Conservation (phyloP, 805 yeast genomes). For the Nakazawaea holstii region DNA sequence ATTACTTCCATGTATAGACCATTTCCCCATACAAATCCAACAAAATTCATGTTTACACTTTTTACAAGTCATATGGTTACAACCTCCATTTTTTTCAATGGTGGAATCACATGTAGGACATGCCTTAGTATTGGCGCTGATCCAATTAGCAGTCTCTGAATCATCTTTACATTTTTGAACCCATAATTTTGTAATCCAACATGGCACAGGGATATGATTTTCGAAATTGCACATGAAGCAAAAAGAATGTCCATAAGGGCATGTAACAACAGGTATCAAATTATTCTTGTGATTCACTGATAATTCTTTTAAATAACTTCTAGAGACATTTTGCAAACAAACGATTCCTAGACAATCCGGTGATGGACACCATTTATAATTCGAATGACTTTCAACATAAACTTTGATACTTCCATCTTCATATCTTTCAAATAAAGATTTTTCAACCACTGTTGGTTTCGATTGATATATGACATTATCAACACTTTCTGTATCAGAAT, state of each 20-base stretch:
- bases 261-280: constrained; percentile 62
- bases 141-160: constrained; percentile 85
- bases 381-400: constrained; percentile 47
- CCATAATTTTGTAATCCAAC: constrained; percentile 68
- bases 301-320: constrained; percentile 16
- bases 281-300: constrained; percentile 12
- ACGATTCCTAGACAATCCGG: constrained; percentile 69
- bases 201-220: constrained; percentile 83
- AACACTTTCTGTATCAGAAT: constrained; percentile 10
- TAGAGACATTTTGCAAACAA: constrained; percentile 4
- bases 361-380: constrained; percentile 77
- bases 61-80: constrained; percentile 91
- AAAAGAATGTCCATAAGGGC: constrained; percentile 63
- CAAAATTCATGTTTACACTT: constrained; percentile 80
- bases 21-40: constrained; percentile 82
- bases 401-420: constrained; percentile 38
- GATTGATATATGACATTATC: constrained; percentile 18
- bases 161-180: constrained; percentile 76
- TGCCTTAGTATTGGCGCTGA: constrained; percentile 72
- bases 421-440: constrained; percentile 29
- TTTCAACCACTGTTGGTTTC: constrained; percentile 10
- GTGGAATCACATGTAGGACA: constrained; percentile 79
- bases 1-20: constrained; percentile 64
- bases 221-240: constrained; percentile 74
- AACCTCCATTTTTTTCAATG: constrained; percentile 94